Base-by-base conservation (phyloP, 2,329 filamentous ascomycete genomes). In the Coniochaeta prunicola region DNA sequence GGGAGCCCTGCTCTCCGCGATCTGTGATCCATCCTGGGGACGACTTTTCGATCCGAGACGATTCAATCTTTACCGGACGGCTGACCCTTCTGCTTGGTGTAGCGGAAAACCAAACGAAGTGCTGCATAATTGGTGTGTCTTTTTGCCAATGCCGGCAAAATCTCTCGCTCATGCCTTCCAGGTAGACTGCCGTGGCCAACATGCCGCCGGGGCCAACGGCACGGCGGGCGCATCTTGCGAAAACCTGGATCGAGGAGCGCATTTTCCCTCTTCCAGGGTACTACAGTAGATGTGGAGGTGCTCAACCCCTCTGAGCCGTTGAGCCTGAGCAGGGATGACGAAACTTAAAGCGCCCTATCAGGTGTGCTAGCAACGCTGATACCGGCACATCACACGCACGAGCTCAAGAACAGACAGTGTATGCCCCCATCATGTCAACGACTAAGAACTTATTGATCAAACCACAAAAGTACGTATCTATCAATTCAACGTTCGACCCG, bases 81-180 rank as follows among this genome's bases (percentile, higher is more conserved):
- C 53, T 57, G 59, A 60, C 48, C 57, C 56, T 57, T 58, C 48
- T 55, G 56, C 33, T 57, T 58, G 45, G 60, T 50, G 36, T 53
- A 50, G 45, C 19, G 33, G 19, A 34, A 59, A 53, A 56, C 60
- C 48, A 60, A 57, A 60, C 57, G 63, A 15, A 56, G 50, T 36
- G 59, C 33, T 64, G 67, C 67, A 69, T 69, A 62, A 69, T 64
- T 63, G 60, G 56, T 59, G 59, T 58, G 64, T 63, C 64, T 61
- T 65, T 66, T 66, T 67, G 62, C 63, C 67, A 67, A 66, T 68
- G 65, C 65, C 64, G 68, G 67, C 61, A 69, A 69, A 68, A 68
- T 61, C 60, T 61, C 60, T 54, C 42, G 33, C 56, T 60, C 67
- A 61, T 55, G 53, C 53, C 33, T 65, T 64, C 61, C 59, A 59